Evolutionary conservation across 2,329 filamentous ascomycete species (phyloP).

Genomic region (Epichloe sp.): DNA sequence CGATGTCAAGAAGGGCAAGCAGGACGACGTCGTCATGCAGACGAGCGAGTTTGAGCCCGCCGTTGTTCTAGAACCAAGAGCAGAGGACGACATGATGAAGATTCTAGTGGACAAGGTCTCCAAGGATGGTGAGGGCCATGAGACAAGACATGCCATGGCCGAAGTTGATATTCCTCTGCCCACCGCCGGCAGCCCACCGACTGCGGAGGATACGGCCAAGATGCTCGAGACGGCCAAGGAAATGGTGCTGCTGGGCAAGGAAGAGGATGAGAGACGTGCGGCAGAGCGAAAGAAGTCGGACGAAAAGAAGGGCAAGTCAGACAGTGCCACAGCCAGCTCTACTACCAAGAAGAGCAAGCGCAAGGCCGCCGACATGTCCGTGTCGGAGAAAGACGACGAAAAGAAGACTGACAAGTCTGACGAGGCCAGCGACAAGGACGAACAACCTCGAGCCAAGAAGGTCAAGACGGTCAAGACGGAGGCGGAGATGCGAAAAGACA

Average conservation of each 20-base stretch:
- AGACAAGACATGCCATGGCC: conserved; percentile 59
- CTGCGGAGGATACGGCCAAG: conserved; percentile 62
- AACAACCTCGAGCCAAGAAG: conserved; percentile 54
- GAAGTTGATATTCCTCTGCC: conserved; percentile 59
- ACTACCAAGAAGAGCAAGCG: conserved; percentile 49
- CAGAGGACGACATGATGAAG: conserved; percentile 49
- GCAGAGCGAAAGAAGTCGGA: conserved; percentile 26
- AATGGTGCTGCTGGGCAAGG: conserved; percentile 64
- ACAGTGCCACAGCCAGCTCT: conserved; percentile 15
- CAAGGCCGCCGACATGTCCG: conserved; percentile 58
- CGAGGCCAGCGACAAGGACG: conserved; percentile 21
- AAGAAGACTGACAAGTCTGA: conserved; percentile 24
- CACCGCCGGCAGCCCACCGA: conserved; percentile 49
- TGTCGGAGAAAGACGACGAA: conserved; percentile 42
- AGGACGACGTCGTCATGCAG: conserved; percentile 27
- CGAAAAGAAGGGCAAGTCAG: conserved; percentile 25
- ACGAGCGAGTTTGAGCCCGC: conserved; percentile 36
- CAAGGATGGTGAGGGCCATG: conserved; percentile 40
- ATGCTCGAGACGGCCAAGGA: conserved; percentile 79
- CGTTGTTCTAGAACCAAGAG: conserved; percentile 35
- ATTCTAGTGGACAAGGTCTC: conserved; percentile 54
- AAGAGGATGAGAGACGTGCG: conserved; percentile 27
- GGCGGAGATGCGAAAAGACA: conserved; percentile 70
- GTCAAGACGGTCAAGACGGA: conserved; percentile 69
- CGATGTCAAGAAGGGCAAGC: conserved; percentile 16